Percentiles rank a stretch among this genome's conserved stretches.
Evolutionary conservation across 2,329 filamentous ascomycete genomes (phyloP).

Genomic region (Phaeomoniella chlamydospora): DNA sequence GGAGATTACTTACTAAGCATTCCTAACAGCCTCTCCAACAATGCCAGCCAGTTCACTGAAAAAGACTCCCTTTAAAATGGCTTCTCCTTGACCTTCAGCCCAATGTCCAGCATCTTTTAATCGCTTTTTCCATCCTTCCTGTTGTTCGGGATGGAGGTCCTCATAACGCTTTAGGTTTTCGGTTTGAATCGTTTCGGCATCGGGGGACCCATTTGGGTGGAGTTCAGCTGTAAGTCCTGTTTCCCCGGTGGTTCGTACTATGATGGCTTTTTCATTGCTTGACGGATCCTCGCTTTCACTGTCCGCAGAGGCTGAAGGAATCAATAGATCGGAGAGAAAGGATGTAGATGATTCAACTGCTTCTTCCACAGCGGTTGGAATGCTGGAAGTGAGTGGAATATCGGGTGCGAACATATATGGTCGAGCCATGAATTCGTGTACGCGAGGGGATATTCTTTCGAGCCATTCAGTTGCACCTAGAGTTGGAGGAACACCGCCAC

Average conservation of each 20-base stretch:
- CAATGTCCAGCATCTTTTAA: conserved; percentile 60
- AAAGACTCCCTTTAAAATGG: conserved; percentile 59
- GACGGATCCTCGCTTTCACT: conserved; percentile 7
- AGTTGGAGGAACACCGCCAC: conserved; percentile 40
- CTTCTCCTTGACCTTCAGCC: conserved; percentile 65
- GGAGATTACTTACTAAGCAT: too few relatives aligned
- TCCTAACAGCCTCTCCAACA: conserved; percentile 32
- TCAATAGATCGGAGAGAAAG: not conserved
- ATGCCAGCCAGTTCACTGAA: conserved; percentile 58
- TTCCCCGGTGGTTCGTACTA: conserved; percentile 9
- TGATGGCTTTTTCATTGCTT: conserved; percentile 11
- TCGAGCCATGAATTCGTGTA: conserved; percentile 25
- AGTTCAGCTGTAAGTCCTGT: conserved; percentile 24
- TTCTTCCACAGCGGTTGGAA: conserved; percentile 3
- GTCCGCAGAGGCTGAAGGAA: not conserved
- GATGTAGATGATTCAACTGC: conserved; percentile 3
- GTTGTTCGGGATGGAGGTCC: conserved; percentile 49
- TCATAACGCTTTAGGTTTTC: conserved; percentile 48
- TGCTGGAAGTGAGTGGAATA: conserved; percentile 3
- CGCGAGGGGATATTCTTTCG: conserved; percentile 22
- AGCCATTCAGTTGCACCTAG: conserved; percentile 42
- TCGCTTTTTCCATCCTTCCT: conserved; percentile 53
- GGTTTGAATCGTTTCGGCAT: conserved; percentile 7
- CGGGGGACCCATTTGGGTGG: conserved; percentile 14
- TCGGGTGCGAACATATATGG: conserved; percentile 21